Percentiles rank a stretch among this genome's conserved stretches.
phyloP scores from a whole-genome alignment of 768 basidiomycete genomes.

The Tremella fuciformis region DNA sequence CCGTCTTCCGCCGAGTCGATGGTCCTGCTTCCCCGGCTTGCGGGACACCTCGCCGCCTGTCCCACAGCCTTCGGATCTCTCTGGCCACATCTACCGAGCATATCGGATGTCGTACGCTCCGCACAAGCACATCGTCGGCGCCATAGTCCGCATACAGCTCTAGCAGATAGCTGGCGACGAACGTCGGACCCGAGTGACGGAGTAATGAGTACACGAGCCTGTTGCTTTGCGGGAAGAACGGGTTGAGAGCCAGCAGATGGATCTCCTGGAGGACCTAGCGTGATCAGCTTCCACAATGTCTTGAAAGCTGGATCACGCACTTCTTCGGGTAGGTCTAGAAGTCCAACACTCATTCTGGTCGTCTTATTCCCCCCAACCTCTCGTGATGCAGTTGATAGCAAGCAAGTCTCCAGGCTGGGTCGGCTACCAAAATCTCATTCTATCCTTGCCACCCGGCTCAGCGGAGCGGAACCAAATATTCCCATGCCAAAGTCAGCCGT shows the following conservation, averaged over 20 bases:
- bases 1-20: not conserved
- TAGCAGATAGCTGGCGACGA: constrained; percentile 67
- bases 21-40: not conserved
- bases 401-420: too few relatives aligned
- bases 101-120: constrained; percentile 45
- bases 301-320: not conserved
- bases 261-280: constrained; percentile 73
- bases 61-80: constrained; percentile 40
- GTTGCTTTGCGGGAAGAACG: constrained; percentile 62
- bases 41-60: constrained; percentile 15
- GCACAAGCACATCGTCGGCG: constrained; percentile 27
- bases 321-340: not conserved
- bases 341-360: not conserved
- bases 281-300: not conserved
- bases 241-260: constrained; percentile 67
- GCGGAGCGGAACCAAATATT: too few relatives aligned
- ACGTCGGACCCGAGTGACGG: constrained; percentile 59
- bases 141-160: constrained; percentile 44
- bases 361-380: too few relatives aligned
- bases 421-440: too few relatives aligned
- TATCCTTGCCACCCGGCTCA: too few relatives aligned
- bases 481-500: too few relatives aligned
- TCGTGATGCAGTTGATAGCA: too few relatives aligned
- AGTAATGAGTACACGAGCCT: constrained; percentile 60
- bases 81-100: constrained; percentile 37